A percentile compares a stretch with the other conserved stretches of the same genome.
phyloP scores from a whole-genome alignment of 306 rosid species.

The Chamaecrista fasciculata region DNA sequence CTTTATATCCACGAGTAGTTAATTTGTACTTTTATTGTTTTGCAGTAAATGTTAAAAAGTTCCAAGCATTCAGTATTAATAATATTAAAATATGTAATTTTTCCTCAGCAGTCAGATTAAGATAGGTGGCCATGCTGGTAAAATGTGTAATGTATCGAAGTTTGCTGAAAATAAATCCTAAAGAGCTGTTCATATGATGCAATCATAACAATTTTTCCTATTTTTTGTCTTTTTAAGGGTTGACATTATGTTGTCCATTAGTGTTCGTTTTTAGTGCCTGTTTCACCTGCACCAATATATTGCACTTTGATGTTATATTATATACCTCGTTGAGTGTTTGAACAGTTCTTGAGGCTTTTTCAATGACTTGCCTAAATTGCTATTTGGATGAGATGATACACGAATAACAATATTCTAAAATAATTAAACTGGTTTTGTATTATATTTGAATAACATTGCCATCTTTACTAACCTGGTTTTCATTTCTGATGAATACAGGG shows the following conservation, averaged over 20 bases:
- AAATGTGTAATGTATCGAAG: not conserved
- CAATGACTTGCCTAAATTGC: not conserved
- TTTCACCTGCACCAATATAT: no score
- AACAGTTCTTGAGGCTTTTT: not conserved
- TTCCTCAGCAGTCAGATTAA: not conserved
- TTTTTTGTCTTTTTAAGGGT: not conserved
- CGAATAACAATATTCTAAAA: not conserved
- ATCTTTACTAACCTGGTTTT: not conserved
- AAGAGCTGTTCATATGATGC: not conserved
- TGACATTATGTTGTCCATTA: not conserved
- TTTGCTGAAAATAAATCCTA: not conserved
- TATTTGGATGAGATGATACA: not conserved
- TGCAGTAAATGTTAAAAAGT: not conserved
- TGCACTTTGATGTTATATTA: no score
- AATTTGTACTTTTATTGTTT: not conserved
- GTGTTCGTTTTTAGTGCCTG: not conserved
- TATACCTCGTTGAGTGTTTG: no score
- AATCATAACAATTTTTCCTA: not conserved
- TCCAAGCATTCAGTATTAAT: not conserved
- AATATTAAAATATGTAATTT: not conserved
- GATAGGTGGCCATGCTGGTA: not conserved
- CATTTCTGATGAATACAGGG: constrained; percentile 48
- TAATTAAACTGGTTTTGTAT: not conserved
- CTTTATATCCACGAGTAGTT: not conserved
- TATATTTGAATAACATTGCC: not conserved